Evolutionary conservation across 192 early-diverging fungal genomes (phyloP).

Genomic region (Chytriomyces sp.): DNA sequence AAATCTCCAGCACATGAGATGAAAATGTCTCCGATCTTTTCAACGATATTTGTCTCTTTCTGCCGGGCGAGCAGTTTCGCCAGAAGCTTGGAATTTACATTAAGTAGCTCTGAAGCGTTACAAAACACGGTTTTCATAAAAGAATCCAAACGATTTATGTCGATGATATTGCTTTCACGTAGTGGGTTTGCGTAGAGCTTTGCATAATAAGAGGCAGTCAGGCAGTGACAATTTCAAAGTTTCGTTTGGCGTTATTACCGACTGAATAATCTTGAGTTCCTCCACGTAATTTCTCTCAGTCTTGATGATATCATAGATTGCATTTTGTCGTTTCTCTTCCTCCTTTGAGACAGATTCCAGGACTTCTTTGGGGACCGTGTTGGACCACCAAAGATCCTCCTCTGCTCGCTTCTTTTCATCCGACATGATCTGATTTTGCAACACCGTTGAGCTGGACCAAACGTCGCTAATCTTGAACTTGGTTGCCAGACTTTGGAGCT

Average conservation of each 20-base stretch:
- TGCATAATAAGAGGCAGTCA: background rate
- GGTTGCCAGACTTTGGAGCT: constrained; percentile 17
- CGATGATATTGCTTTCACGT: constrained; percentile 62
- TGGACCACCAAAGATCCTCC: constrained; percentile 73
- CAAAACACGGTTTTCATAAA: constrained; percentile 72
- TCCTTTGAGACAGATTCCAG: constrained; percentile 66
- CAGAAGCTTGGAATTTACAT: constrained; percentile 42
- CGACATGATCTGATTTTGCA: background rate
- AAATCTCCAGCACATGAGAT: constrained; percentile 69
- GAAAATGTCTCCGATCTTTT: constrained; percentile 86
- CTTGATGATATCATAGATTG: constrained; percentile 89
- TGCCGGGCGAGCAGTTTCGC: constrained; percentile 42
- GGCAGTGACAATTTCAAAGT: background rate
- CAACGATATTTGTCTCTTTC: constrained; percentile 67
- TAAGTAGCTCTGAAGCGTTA: constrained; percentile 41
- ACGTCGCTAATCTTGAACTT: background rate
- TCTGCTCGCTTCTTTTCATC: background rate
- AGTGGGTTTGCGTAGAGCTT: constrained; percentile 44
- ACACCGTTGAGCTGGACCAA: background rate
- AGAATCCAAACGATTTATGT: constrained; percentile 56
- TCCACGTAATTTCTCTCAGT: constrained; percentile 91
- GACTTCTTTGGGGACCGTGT: constrained; percentile 75
- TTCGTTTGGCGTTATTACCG: constrained; percentile 37
- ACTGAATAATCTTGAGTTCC: constrained; percentile 79
- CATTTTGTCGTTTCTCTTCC: constrained; percentile 90